Evolutionary conservation across 2,329 filamentous ascomycete species (phyloP).

Genomic region (Ciborinia camelliae): DNA sequence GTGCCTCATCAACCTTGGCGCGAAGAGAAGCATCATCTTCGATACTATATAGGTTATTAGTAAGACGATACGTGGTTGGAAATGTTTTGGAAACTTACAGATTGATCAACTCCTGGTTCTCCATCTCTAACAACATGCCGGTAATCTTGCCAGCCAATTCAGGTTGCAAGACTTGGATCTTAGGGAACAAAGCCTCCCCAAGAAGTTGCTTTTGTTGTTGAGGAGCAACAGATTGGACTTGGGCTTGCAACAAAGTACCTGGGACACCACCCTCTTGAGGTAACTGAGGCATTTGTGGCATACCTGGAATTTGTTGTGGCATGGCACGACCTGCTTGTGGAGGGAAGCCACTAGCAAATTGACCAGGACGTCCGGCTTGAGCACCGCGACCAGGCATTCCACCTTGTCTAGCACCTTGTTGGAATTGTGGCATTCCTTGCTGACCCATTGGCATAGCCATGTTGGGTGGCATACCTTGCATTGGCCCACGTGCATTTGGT

Average conservation of each 20-base stretch:
- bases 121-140: conserved; percentile 99
- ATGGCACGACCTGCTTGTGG: conserved; percentile 40
- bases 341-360: conserved; percentile 38
- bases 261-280: conserved; percentile 34
- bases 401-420: conserved; percentile 49
- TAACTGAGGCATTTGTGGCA: conserved; percentile 29
- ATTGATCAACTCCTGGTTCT: conserved; percentile 88
- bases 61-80: conserved; percentile 16
- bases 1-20: conserved; percentile 94
- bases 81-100: conserved; percentile 66
- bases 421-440: conserved; percentile 54
- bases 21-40: conserved; percentile 86
- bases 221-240: conserved; percentile 54
- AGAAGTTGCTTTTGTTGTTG: conserved; percentile 97
- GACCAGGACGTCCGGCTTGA: conserved; percentile 39
- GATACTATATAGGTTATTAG: conserved; percentile 56
- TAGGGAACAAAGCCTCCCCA: conserved; percentile 96
- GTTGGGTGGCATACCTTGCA: conserved; percentile 64
- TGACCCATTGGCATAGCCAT: conserved; percentile 55
- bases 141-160: conserved; percentile 99
- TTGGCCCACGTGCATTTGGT: conserved; percentile 57
- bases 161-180: conserved; percentile 92
- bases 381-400: conserved; percentile 39
- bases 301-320: conserved; percentile 35
- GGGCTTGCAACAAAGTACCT: conserved; percentile 50